Conservation (phyloP, 139 green algal species). For the Raphidocelis subcapitata region DNA sequence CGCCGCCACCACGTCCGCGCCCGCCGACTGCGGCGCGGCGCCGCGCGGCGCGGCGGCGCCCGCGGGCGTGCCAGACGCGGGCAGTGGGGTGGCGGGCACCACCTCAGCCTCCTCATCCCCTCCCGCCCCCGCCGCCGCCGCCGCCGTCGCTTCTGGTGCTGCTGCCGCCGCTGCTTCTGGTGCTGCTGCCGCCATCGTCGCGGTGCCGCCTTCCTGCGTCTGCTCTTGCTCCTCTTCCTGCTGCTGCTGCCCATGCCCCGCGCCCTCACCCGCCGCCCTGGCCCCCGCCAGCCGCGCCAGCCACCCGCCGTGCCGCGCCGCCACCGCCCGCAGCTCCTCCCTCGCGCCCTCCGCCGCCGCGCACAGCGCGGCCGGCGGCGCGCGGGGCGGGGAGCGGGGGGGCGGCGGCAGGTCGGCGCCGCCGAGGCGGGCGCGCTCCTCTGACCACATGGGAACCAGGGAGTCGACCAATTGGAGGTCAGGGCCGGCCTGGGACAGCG, state of each 20-base stretch:
- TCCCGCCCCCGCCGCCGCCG: not conserved
- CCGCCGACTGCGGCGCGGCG: no score
- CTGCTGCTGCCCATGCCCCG: slow-evolving; percentile 4
- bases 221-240: not conserved
- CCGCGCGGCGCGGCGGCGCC: no score
- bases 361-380: slow-evolving; percentile 52
- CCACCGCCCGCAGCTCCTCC: slow-evolving; percentile 44
- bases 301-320: not conserved
- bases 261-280: not conserved
- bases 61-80: no score
- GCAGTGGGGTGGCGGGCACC: no score
- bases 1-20: no score
- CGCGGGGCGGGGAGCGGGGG: slow-evolving; percentile 52
- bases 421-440: slow-evolving; percentile 61
- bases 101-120: not conserved
- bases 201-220: not conserved
- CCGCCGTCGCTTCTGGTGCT: slow-evolving; percentile 24
- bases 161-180: not conserved
- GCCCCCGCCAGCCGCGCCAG: no score
- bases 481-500: slow-evolving; percentile 53
- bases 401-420: slow-evolving; percentile 39
- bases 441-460: slow-evolving; percentile 89
- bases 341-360: slow-evolving; percentile 51
- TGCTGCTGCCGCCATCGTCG: not conserved
- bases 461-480: slow-evolving; percentile 74